Conservation (phyloP, 2,329 filamentous ascomycete species). For the Didymellaceae sp. region DNA sequence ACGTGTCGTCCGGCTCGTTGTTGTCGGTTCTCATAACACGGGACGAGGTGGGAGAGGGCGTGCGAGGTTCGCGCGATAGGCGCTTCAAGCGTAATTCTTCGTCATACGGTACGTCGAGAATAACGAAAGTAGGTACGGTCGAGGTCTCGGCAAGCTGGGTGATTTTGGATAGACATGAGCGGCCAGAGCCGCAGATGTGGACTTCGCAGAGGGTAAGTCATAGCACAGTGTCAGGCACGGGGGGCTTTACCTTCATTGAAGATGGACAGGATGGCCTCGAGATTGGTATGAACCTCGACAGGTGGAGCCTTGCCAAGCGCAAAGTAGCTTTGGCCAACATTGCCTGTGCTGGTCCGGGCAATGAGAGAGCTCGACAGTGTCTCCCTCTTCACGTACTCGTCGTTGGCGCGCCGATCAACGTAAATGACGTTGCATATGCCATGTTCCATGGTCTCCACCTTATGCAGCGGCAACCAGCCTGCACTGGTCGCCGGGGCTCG, state of each 20-base stretch:
- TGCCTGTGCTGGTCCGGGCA: slow-evolving; percentile 42
- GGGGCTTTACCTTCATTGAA: slow-evolving; percentile 53
- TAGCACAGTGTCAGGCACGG: not conserved
- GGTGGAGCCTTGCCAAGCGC: slow-evolving; percentile 38
- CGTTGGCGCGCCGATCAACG: slow-evolving; percentile 51
- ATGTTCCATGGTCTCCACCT: slow-evolving; percentile 52
- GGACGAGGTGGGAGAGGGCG: slow-evolving; percentile 49
- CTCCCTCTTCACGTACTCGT: slow-evolving; percentile 49
- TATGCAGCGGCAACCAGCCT: slow-evolving; percentile 40
- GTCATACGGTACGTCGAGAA: slow-evolving; percentile 53
- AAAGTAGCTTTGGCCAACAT: slow-evolving; percentile 47
- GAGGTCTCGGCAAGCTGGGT: slow-evolving; percentile 44
- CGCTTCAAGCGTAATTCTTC: slow-evolving; percentile 51
- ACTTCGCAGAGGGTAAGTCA: slow-evolving; percentile 38
- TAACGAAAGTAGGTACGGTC: slow-evolving; percentile 48
- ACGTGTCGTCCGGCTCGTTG: slow-evolving; percentile 50
- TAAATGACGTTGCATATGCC: slow-evolving; percentile 55
- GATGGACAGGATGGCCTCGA: slow-evolving; percentile 49
- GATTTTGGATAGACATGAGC: slow-evolving; percentile 48
- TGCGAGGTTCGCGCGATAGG: slow-evolving; percentile 50
- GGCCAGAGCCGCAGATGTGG: slow-evolving; percentile 49
- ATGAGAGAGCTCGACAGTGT: slow-evolving; percentile 44
- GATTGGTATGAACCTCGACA: slow-evolving; percentile 47
- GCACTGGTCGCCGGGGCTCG: slow-evolving; percentile 35
- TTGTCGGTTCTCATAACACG: slow-evolving; percentile 40